phyloP scores from a whole-genome alignment of 495 filamentous ascomycete species.

The Hypomontagnella monticulosa region DNA sequence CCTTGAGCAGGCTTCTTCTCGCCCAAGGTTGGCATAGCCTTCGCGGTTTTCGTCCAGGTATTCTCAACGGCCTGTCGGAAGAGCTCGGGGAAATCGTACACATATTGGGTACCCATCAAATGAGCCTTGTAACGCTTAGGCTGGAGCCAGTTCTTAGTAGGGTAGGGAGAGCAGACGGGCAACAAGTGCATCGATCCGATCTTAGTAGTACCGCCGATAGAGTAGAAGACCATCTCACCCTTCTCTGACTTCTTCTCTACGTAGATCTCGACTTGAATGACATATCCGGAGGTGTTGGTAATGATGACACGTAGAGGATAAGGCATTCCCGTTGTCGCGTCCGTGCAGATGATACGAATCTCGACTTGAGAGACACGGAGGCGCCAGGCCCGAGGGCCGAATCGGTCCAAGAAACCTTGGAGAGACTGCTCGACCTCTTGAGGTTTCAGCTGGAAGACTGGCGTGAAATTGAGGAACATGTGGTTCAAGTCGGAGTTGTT shows the following conservation, averaged over 20 bases:
- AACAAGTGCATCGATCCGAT: slow-evolving; percentile 95
- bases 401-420: slow-evolving; percentile 94
- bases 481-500: slow-evolving; percentile 99
- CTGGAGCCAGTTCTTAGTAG: slow-evolving; percentile 98
- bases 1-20: slow-evolving; percentile 84
- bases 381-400: slow-evolving; percentile 93
- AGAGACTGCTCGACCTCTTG: slow-evolving; percentile 93
- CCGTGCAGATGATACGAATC: slow-evolving; percentile 97
- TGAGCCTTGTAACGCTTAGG: slow-evolving; percentile 99
- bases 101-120: slow-evolving; percentile 98
- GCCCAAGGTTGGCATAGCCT: slow-evolving; percentile 73
- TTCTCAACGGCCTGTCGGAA: slow-evolving; percentile 99
- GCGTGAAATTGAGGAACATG: slow-evolving; percentile 99
- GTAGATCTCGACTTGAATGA: slow-evolving; percentile 97
- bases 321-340: slow-evolving; percentile 81
- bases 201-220: slow-evolving; percentile 93
- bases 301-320: slow-evolving; percentile 96
- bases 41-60: slow-evolving; percentile 80
- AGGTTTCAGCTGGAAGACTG: slow-evolving; percentile 91
- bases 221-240: slow-evolving; percentile 96
- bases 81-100: slow-evolving; percentile 99
- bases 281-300: slow-evolving; percentile 98
- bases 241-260: slow-evolving; percentile 98
- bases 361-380: slow-evolving; percentile 97
- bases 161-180: slow-evolving; percentile 89